Evolutionary conservation across 805 yeast species (phyloP), one percentile per base, ranked within the genome.

Genomic region (Maudiozyma serrabonitensis): DNA sequence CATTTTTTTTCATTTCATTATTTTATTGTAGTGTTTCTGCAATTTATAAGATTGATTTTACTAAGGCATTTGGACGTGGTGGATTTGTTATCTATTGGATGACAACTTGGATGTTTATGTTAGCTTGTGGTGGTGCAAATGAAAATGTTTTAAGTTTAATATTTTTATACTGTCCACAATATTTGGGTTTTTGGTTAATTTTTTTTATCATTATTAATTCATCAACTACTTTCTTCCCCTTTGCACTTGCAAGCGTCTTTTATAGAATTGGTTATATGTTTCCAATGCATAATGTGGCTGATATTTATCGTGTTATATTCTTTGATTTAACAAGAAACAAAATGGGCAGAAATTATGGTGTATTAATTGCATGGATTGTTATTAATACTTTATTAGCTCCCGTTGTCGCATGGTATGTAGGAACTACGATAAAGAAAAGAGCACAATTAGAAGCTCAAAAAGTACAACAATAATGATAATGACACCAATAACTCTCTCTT

Each of bases 41-140:
- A 19, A 86, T 86, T 2, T 81, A 79, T 70, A 87, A 84, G 57
- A 75, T 83, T 32, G 78, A 79, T 56, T 76, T 82, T 60, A 73
- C 78, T 15, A 57, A 47, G 2, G 67, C 87, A 0, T 84, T 79
- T 69, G 89, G 87, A 1, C 71, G 67, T 39, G 78, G 81, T 9
- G 95, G 95, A 0, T 86, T 85, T 64, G 75, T 86, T 41, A 81
- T 86, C 1, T 77, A 76, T 55, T 87, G 95, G 95, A 73, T 82
- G 77, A 55, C 80, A 19, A 73, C 81, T 4, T 87, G 69, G 61
- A 56, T 86, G 45, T 76, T 87, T 5, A 81, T 86, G 87, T 68
- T 80, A 53, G 86, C 90, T 0, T 83, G 84, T 28, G 95, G 93
- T 51, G 79, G 84, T 45, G 81, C 83, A 21, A 83, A 82, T 59